Conservation (phyloP, 768 basidiomycete genomes). For the Rhodotorula kratochvilovae region DNA sequence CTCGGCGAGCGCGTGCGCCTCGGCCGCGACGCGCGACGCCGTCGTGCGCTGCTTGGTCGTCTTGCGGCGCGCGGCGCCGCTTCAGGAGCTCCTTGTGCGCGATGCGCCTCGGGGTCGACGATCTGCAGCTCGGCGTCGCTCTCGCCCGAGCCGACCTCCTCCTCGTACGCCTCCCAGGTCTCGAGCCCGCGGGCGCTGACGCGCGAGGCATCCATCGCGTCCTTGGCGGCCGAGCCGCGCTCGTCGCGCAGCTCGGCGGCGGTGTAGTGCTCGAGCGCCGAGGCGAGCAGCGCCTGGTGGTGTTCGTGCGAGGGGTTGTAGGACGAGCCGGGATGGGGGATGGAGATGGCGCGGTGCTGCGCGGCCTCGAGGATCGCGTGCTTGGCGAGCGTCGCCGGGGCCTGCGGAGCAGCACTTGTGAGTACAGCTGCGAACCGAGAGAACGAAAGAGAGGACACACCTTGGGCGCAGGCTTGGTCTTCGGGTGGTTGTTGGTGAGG, state of each 20-base stretch:
- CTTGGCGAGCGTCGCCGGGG: constrained; percentile 23
- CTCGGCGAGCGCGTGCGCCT: constrained; percentile 15
- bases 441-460: not conserved
- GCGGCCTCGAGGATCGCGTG: constrained; percentile 30
- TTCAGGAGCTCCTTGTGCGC: constrained; percentile 25
- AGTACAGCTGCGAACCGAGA: not conserved
- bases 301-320: constrained; percentile 40
- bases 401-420: not conserved
- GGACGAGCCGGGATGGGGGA: constrained; percentile 41
- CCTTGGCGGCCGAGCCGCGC: constrained; percentile 23
- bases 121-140: constrained; percentile 6
- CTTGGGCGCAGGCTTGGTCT: constrained; percentile 8
- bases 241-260: constrained; percentile 36
- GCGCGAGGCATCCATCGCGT: constrained; percentile 22
- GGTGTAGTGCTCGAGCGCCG: constrained; percentile 30
- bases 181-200: constrained; percentile 5
- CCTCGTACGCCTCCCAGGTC: constrained; percentile 36
- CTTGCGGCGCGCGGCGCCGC: constrained; percentile 33
- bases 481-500: not conserved
- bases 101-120: constrained; percentile 23
- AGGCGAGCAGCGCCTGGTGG: constrained; percentile 38
- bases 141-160: constrained; percentile 41
- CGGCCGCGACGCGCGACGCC: constrained; percentile 23
- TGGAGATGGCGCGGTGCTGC: constrained; percentile 25
- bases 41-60: constrained; percentile 37